Percentiles rank a stretch among this genome's conserved stretches.
phyloP scores from a whole-genome alignment of 768 basidiomycete genomes.

The Candolleomyces efflorescens region DNA sequence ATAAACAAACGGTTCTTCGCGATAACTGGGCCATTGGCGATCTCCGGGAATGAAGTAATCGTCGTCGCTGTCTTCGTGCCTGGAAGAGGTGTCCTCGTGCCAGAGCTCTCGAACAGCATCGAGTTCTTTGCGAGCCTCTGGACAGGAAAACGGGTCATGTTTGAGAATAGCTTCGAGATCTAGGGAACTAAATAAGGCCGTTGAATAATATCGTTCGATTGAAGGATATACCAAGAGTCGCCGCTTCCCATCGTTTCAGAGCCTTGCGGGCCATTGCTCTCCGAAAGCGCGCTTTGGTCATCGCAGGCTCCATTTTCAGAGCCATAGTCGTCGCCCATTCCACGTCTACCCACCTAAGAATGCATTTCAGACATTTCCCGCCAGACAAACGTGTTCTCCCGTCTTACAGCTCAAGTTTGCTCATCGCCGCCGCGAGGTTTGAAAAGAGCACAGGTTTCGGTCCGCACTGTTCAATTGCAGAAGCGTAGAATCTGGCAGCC shows the following conservation, averaged over 20 bases:
- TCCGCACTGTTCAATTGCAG: conserved; percentile 23
- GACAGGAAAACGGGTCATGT: conserved; percentile 7
- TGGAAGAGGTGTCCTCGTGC: too few species aligned
- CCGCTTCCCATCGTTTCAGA: conserved; percentile 17
- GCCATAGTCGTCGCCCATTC: conserved; percentile 30
- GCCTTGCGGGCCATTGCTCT: conserved; percentile 34
- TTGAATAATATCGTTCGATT: neutral
- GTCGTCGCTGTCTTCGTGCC: conserved; percentile 11
- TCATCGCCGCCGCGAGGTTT: conserved; percentile 31
- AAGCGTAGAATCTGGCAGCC: conserved; percentile 23
- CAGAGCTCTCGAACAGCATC: too few species aligned
- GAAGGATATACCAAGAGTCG: conserved; percentile 21
- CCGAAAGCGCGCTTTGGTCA: conserved; percentile 34
- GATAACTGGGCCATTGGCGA: neutral
- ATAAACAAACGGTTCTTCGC: conserved; percentile 31
- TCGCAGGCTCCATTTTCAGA: conserved; percentile 27
- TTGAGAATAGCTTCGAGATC: conserved; percentile 31
- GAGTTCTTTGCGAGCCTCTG: too few species aligned
- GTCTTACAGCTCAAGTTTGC: conserved; percentile 29
- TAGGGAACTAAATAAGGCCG: conserved; percentile 6
- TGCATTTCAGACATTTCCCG: neutral
- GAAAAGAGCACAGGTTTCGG: conserved; percentile 29
- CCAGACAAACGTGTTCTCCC: neutral
- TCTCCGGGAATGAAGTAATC: conserved; percentile 23
- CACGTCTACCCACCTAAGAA: conserved; percentile 28